These are phyloP conservation scores for Talaromyces pinophilus DNA, from an alignment of 2,329 filamentous ascomycete genomes.

Conservation along the genomic window DNA sequence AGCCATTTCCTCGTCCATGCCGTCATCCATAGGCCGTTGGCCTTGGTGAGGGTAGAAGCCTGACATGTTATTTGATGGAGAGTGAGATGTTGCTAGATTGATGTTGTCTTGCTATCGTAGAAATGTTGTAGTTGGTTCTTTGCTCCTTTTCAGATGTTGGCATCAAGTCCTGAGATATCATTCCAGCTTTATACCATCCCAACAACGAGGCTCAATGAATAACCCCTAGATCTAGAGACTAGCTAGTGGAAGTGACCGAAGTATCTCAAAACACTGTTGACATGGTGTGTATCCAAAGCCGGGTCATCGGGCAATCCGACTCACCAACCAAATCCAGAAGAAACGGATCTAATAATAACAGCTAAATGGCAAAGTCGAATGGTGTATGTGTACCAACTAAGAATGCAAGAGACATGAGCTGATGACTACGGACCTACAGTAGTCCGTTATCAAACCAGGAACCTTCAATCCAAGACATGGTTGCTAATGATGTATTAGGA, in stretches of 20 bases:
- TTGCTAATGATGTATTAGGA: not conserved
- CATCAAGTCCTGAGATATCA: not conserved
- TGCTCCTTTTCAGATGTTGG: not conserved
- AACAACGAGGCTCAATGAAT: not conserved
- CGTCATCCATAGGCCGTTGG: not conserved
- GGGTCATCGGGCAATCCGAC: not conserved
- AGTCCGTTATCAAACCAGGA: not conserved
- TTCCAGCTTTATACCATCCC: slow-evolving; percentile 7
- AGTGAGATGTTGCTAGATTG: not conserved
- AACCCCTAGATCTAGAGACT: not conserved
- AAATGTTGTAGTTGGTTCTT: not conserved
- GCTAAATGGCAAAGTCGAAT: not conserved
- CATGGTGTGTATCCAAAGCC: slow-evolving; percentile 5
- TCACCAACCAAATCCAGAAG: not conserved
- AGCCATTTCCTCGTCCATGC: slow-evolving; percentile 7
- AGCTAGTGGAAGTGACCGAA: not conserved
- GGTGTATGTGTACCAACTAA: not conserved
- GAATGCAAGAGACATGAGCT: not conserved
- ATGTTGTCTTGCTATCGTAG: not conserved
- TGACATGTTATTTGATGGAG: not conserved
- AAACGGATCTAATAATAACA: slow-evolving; percentile 8
- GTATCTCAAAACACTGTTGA: not conserved
- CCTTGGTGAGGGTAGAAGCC: not conserved
- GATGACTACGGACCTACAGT: not conserved
- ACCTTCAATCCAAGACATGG: not conserved